Evolutionary conservation across 75 land plant species (phyloP), one percentile per base, ranked within the genome.

Genomic region (Selaginella tamariscina): DNA sequence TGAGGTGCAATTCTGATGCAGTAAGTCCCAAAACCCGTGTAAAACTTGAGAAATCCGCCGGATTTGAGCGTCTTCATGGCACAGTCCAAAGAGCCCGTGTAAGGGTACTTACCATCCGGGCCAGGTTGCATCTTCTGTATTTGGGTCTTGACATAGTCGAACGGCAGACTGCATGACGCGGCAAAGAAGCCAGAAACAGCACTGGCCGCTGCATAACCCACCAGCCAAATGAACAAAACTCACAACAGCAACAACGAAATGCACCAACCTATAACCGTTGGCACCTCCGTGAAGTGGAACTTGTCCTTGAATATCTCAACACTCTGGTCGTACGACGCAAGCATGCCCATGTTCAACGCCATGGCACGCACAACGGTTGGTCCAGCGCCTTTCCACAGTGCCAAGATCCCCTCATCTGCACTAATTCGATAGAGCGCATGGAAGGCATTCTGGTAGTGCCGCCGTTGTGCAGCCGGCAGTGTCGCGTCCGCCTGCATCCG

Each of bases 91-190:
- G 62, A 27, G 26, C 62, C 62, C 23, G 62, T 8, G 26, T 8
- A 59, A 9, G 62, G 26, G 26, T 59, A 59, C 62, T 59, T 59
- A 23, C 62, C 62, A 59, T 59, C 62, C 2, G 62, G 62, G 8
- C 62, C 62, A 5, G 62, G 62, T 21, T 59, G 62, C 62, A 59
- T 59, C 62, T 59, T 59, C 21, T 59, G 62, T 59, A 59, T 59
- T 59, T 59, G 62, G 8, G 62, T 59, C 26, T 59, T 59, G 21
- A 59, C 62, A n/a, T 59, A 59, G 62, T 59, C 62, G 62, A 59
- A 59, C n/a, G 62, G 62, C 8, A 59, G 62, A n/a, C 62, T 59
- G 62, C 62, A 59, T 59, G 62, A 8, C 8, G 62, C 8, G 23
- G 62, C 62, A 59, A 59, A 59, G 62, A 59, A 59, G 8, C 62